Conservation (phyloP, 1,284 basidiomycete genomes). For the Irpex lacteus region DNA sequence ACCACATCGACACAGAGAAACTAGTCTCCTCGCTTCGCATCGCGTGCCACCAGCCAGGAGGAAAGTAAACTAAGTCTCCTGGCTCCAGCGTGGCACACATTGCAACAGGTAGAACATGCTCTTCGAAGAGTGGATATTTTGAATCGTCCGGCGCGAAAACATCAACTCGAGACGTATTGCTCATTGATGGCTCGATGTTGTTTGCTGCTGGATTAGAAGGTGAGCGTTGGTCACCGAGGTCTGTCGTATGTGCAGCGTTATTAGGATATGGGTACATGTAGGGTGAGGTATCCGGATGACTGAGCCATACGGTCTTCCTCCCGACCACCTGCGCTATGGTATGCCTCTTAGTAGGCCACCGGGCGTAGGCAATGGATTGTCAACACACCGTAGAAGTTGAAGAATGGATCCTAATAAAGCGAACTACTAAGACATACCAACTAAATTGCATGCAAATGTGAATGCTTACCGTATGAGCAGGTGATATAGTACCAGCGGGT, state of each 20-base stretch:
- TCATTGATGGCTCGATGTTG: constrained; percentile 40
- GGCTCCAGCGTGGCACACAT: constrained; percentile 65
- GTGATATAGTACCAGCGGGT: constrained; percentile 72
- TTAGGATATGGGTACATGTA: constrained; percentile 53
- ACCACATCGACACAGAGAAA: constrained; percentile 83
- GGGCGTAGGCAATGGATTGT: neutral
- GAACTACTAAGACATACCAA: constrained; percentile 3
- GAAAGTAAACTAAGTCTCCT: constrained; percentile 86
- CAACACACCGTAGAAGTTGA: constrained; percentile 80
- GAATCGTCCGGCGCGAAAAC: constrained; percentile 49
- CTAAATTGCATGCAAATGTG: neutral
- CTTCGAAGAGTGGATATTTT: constrained; percentile 49
- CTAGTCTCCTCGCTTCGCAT: constrained; percentile 80
- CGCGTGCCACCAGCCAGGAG: constrained; percentile 92
- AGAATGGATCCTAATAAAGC: constrained; percentile 79
- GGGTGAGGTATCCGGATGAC: constrained; percentile 58
- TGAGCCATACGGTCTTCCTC: constrained; percentile 89
- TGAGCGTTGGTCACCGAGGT: constrained; percentile 7
- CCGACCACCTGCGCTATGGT: constrained; percentile 82
- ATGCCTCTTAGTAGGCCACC: constrained; percentile 3
- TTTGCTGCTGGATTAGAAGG: constrained; percentile 38
- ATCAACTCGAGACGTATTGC: constrained; percentile 69
- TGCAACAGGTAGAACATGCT: constrained; percentile 62
- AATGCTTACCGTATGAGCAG: constrained; percentile 84
- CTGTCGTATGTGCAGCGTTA: constrained; percentile 4